phyloP scores from a whole-genome alignment of 2,329 filamentous ascomycete genomes.

The Cercospora sesami region DNA sequence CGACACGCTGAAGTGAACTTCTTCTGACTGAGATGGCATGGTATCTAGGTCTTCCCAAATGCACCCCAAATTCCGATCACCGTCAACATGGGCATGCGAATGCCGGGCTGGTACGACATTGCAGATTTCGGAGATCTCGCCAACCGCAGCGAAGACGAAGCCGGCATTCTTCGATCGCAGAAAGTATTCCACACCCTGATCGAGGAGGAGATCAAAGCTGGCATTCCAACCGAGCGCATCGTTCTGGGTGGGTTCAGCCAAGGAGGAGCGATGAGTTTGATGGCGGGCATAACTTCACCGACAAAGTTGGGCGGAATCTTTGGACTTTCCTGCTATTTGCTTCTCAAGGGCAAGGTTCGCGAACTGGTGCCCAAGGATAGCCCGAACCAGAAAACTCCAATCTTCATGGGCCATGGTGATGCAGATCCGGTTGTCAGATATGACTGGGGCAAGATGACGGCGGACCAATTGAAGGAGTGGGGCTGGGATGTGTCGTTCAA shows the following conservation, averaged over 20 bases:
- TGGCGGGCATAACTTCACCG: constrained; percentile 72
- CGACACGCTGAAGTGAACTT: not conserved
- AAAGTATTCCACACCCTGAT: constrained; percentile 78
- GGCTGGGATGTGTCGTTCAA: constrained; percentile 75
- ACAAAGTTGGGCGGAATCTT: constrained; percentile 85
- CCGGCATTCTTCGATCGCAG: constrained; percentile 70
- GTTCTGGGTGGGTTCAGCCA: constrained; percentile 83
- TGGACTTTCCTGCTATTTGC: constrained; percentile 77
- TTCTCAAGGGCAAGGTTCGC: constrained; percentile 66
- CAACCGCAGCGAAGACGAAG: constrained; percentile 61
- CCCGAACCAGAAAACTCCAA: constrained; percentile 63
- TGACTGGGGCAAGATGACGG: constrained; percentile 67
- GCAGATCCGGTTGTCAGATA: constrained; percentile 71
- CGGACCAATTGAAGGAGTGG: constrained; percentile 64
- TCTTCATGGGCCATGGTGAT: constrained; percentile 89
- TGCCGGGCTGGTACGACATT: constrained; percentile 90
- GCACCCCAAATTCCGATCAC: constrained; percentile 58
- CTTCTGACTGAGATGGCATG: constrained; percentile 42
- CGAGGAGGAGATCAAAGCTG: constrained; percentile 73
- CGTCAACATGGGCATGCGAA: constrained; percentile 69
- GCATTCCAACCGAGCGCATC: constrained; percentile 79
- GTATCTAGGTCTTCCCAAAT: constrained; percentile 71
- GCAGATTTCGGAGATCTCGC: constrained; percentile 52
- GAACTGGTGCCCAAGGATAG: constrained; percentile 55
- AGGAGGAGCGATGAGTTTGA: constrained; percentile 82